A percentile compares a stretch with the other conserved stretches of the same genome.
phyloP scores from a whole-genome alignment of 495 filamentous ascomycete genomes.

The Penicillium canariense region DNA sequence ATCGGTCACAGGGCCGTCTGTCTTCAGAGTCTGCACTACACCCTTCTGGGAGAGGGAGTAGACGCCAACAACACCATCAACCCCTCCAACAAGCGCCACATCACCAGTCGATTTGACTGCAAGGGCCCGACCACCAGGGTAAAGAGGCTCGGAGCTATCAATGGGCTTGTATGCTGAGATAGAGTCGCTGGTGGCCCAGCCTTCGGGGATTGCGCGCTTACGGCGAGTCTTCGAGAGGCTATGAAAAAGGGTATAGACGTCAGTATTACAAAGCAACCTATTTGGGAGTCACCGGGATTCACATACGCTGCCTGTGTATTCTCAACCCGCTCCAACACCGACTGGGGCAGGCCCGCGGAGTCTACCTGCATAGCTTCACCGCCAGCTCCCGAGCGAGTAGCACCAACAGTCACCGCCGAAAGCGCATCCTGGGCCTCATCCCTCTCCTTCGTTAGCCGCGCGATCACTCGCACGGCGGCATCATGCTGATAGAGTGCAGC shows the following conservation, averaged over 20 bases:
- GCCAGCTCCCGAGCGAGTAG: constrained; percentile 50
- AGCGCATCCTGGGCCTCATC: constrained; percentile 94
- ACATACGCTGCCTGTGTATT: constrained; percentile 74
- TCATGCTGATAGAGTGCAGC: constrained; percentile 95
- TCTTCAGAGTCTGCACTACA: constrained; percentile 63
- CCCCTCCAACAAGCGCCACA: constrained; percentile 74
- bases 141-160: constrained; percentile 59
- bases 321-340: constrained; percentile 70
- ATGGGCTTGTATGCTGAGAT: constrained; percentile 65
- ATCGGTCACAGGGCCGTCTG: constrained; percentile 70
- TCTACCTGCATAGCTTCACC: constrained; percentile 94
- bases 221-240: constrained; percentile 82
- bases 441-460: constrained; percentile 79
- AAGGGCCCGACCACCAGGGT: constrained; percentile 62
- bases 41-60: constrained; percentile 74
- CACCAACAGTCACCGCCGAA: constrained; percentile 72
- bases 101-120: constrained; percentile 64
- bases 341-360: constrained; percentile 65
- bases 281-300: neutral
- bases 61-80: constrained; percentile 71
- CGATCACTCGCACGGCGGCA: constrained; percentile 90
- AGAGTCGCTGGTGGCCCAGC: constrained; percentile 75
- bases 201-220: constrained; percentile 81
- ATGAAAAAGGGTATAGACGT: constrained; percentile 13
- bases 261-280: neutral